These are phyloP conservation scores for Petunia secreta DNA, from an alignment of 257 asterid species.

Conservation along the genomic window DNA sequence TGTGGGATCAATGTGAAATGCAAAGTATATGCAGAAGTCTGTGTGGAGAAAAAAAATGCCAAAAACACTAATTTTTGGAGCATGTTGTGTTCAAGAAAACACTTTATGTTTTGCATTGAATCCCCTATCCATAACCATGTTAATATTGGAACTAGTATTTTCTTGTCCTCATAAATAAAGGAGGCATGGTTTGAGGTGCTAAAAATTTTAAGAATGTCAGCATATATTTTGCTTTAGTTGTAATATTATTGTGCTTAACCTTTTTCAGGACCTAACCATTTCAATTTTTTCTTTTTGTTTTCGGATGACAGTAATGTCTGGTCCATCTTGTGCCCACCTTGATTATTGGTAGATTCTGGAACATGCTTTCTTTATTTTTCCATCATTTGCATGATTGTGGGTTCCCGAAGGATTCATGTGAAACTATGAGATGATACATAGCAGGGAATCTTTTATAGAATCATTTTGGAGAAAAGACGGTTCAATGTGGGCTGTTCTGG, in stretches of 20 bases:
- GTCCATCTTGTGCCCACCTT: too few relatives aligned
- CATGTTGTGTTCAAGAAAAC: not conserved
- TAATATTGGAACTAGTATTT: not conserved
- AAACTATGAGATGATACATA: too few relatives aligned
- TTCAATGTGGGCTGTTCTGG: too few relatives aligned
- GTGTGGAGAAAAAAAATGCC: too few relatives aligned
- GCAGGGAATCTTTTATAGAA: too few relatives aligned
- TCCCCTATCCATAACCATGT: not conserved
- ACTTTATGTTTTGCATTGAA: not conserved
- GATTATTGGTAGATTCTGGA: too few relatives aligned
- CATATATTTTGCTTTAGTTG: not conserved
- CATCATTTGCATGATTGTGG: conserved; percentile 1
- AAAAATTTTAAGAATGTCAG: not conserved
- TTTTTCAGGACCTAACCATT: too few relatives aligned
- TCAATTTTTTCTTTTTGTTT: too few relatives aligned
- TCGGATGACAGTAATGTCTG: too few relatives aligned
- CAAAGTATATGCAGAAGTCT: not conserved
- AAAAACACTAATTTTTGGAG: not conserved
- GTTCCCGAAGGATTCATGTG: too few relatives aligned
- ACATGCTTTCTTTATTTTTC: not conserved
- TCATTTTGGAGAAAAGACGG: too few relatives aligned
- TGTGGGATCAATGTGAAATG: not conserved
- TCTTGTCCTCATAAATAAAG: not conserved
- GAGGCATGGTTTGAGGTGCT: conserved; percentile 2
- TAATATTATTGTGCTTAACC: too few relatives aligned